Evolutionary conservation across 768 basidiomycete species (phyloP), one percentile per base, ranked within the genome.

Genomic region (Kondoa subrosea): DNA sequence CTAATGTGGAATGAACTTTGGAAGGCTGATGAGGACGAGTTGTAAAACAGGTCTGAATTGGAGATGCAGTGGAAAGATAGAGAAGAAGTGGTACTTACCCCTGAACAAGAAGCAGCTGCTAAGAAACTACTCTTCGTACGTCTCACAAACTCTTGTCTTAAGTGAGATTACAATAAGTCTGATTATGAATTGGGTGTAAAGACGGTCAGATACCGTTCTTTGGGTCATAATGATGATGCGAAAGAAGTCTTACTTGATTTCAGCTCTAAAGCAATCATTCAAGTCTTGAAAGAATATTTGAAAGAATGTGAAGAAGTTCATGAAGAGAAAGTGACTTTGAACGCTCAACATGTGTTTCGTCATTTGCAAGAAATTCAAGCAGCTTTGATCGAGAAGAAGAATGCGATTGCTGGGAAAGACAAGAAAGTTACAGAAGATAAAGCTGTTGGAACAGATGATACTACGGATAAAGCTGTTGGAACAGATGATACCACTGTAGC

Each of bases 301-400:
- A 8, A 8, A 21, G 40, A 50, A 50, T 50, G 40, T 21, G 40
- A 50, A 8, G 40, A 50, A 50, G 8, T 50, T 8, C 40, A 50
- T 50, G 40, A 50, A 50, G 40, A 50, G 21, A 21, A 50, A 8
- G 40, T 50, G 29, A 63, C 61, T 3, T 31, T 63, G 27, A 63
- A 31, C 61, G 61, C 61, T 3, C 61, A 63, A 32, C 61, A 63
- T 32, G 29, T 63, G 29, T 63, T 30, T 31, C 16, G 61, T 21
- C 61, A 32, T 17, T 63, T 27, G 61, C 3, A 3, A 3, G 61
- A 63, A 16, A 17, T 32, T 27, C 17, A 29, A n/a, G 61, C 3
- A 16, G 27, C 16, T 32, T 27, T 63, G 16, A 33, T 3, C 12
- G 30, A 29, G 26, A n/a, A 31, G 33, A 32, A 32, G 61, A 32